Conservation (phyloP, 1,139 yeast species). For the Kodamaea suecica region DNA sequence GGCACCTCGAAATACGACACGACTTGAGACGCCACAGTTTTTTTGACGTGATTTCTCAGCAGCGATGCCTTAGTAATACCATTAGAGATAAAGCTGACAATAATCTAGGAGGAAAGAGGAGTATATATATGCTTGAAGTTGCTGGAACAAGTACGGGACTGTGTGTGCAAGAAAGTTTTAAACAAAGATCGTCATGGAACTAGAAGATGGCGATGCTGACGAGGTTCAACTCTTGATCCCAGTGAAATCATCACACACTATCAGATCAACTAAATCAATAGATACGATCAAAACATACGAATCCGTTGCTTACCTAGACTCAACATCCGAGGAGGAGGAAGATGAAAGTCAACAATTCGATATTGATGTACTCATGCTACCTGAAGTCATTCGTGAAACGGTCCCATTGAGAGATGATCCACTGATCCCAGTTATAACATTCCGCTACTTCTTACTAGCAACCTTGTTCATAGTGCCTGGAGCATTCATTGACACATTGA, state of each 20-base stretch:
- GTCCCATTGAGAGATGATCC: constrained; percentile 20
- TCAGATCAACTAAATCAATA: not conserved
- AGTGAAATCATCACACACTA: not conserved
- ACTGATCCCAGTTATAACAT: constrained; percentile 16
- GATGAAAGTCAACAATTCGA: constrained; percentile 5
- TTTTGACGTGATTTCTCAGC: not conserved
- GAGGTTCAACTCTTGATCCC: not conserved
- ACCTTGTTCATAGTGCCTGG: constrained; percentile 20
- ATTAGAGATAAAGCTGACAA: no score
- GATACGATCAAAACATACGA: constrained; percentile 5
- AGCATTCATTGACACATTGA: constrained; percentile 22
- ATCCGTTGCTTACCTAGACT: constrained; percentile 1
- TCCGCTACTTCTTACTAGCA: constrained; percentile 17
- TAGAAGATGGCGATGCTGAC: not conserved
- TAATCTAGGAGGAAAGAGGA: no score
- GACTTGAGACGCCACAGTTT: no score
- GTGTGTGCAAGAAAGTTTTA: no score
- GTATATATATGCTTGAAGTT: not conserved
- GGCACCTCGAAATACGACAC: not conserved
- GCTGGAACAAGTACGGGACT: no score
- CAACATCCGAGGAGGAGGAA: not conserved
- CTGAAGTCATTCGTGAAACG: constrained; percentile 16
- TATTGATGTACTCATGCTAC: constrained; percentile 13
- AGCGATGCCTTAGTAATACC: no score
- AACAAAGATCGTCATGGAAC: no score